Percentiles rank a stretch among this genome's conserved stretches.
These are phyloP conservation scores for Fusarium mexicanum DNA, from an alignment of 2,329 filamentous ascomycete genomes.

Conservation along the genomic window DNA sequence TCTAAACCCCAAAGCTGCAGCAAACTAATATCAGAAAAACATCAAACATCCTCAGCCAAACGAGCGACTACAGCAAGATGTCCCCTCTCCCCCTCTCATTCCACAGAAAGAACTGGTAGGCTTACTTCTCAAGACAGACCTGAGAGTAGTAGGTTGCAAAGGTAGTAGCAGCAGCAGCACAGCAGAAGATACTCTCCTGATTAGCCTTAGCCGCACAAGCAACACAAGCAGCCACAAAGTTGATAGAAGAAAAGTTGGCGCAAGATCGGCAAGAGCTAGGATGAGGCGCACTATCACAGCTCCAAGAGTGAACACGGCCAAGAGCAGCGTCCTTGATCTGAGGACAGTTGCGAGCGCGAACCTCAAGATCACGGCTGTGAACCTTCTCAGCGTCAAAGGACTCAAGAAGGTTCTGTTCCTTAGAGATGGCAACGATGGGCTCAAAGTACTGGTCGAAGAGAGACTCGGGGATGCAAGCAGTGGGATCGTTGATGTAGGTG, in stretches of 20 bases:
- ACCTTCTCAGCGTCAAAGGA: neutral
- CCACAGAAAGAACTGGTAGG: fast-evolving
- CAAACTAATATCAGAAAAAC: neutral
- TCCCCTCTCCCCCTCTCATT: neutral
- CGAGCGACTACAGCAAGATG: neutral
- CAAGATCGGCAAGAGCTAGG: conserved; percentile 17
- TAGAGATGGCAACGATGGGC: conserved; percentile 21
- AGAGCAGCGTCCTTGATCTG: conserved; percentile 13
- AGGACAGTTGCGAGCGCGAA: conserved; percentile 13
- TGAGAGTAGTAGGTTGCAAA: conserved; percentile 27
- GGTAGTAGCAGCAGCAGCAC: conserved; percentile 17
- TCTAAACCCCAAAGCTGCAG: neutral
- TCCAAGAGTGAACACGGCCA: neutral
- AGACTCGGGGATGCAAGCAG: conserved; percentile 17
- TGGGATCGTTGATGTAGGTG: conserved; percentile 10
- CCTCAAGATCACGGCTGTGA: neutral
- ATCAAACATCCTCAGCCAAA: neutral
- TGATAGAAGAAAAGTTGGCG: conserved; percentile 11
- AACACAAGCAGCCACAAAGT: conserved; percentile 19
- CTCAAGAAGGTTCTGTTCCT: conserved; percentile 19
- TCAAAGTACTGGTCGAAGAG: conserved; percentile 28
- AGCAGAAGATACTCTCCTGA: conserved; percentile 22
- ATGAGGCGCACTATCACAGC: conserved; percentile 16
- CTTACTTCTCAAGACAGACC: conserved; percentile 20
- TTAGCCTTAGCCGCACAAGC: conserved; percentile 26